Evolutionary conservation across 371 early-diverging fungal species (phyloP).

Genomic region (Ecytonucleospora hepatopenaei): DNA sequence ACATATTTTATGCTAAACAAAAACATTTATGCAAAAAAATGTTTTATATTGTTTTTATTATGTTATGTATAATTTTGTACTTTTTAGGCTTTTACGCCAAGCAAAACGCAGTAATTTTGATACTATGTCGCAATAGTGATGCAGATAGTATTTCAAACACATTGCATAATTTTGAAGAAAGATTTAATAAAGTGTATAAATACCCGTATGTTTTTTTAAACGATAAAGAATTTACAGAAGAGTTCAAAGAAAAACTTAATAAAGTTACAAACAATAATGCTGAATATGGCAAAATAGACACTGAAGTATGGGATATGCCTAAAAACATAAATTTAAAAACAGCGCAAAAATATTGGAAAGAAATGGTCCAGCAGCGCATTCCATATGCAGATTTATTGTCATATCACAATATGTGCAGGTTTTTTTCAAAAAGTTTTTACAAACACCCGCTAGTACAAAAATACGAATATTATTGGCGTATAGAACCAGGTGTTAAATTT

Average conservation of each 20-base stretch:
- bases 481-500: conserved; percentile 76
- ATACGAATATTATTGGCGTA: conserved; percentile 81
- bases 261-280: conserved; percentile 27
- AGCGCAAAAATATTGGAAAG: conserved; percentile 59
- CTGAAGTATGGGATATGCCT: conserved; percentile 69
- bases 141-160: conserved; percentile 61
- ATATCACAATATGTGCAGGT: conserved; percentile 82
- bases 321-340: conserved; percentile 64
- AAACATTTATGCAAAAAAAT: not conserved
- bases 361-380: conserved; percentile 61
- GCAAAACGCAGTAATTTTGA: conserved; percentile 55
- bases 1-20: not conserved
- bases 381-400: conserved; percentile 71
- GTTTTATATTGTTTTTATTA: not conserved
- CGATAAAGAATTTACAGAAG: conserved; percentile 65
- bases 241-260: conserved; percentile 62
- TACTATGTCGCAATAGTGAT: conserved; percentile 64
- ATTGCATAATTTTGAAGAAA: conserved; percentile 65
- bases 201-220: conserved; percentile 69
- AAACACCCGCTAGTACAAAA: conserved; percentile 65
- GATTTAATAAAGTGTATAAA: conserved; percentile 66
- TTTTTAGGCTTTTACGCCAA: too few species aligned
- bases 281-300: conserved; percentile 64
- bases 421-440: conserved; percentile 75
- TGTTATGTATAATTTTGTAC: too few species aligned